These are phyloP conservation scores for Russula sp. DNA, from an alignment of 768 basidiomycete species.

Conservation along the genomic window DNA sequence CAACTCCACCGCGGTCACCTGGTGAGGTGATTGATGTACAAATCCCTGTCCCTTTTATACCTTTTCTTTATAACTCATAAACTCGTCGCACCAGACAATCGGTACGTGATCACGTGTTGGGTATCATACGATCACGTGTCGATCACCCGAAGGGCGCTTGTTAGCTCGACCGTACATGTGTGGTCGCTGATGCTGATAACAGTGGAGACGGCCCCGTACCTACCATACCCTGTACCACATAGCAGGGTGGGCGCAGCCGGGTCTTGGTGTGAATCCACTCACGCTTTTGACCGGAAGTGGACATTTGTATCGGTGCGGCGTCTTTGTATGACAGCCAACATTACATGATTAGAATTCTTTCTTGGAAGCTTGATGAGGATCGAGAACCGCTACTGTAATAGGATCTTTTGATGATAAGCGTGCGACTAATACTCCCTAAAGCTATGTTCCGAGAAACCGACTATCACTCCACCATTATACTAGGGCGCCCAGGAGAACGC, in stretches of 20 bases:
- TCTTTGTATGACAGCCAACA: not conserved
- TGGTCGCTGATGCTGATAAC: not conserved
- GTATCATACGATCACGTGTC: conserved; percentile 2
- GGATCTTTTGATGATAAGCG: not conserved
- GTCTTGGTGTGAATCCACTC: conserved; percentile 2
- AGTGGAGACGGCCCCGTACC: not conserved
- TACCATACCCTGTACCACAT: not conserved
- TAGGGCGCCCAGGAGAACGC: not conserved
- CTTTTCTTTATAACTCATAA: not conserved
- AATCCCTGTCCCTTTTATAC: too few species aligned
- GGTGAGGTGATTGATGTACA: too few species aligned
- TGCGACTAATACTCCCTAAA: not conserved
- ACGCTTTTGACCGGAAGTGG: not conserved
- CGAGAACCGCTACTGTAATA: not conserved
- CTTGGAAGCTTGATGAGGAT: not conserved
- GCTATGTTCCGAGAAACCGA: not conserved
- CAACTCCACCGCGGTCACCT: not conserved
- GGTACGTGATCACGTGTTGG: not conserved
- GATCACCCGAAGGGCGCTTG: not conserved
- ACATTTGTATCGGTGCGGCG: not conserved
- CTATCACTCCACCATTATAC: not conserved
- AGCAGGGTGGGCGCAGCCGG: not conserved
- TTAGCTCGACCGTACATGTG: too few species aligned
- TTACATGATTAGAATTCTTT: conserved; percentile 1
- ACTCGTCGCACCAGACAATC: not conserved